Conservation (phyloP, 257 asterid genomes). For the Lantana camara region DNA sequence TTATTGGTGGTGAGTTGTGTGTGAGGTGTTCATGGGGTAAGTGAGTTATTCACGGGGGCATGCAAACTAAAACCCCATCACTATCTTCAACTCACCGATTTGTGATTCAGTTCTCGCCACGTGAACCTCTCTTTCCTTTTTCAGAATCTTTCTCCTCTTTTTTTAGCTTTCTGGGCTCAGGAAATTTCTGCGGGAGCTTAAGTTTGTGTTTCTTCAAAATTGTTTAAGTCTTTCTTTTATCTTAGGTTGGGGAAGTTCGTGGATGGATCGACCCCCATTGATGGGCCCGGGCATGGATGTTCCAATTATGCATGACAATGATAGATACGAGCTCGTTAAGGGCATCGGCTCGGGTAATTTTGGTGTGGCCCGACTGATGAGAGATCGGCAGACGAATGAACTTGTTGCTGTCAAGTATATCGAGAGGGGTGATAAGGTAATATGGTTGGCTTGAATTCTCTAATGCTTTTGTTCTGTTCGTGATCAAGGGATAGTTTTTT, state of each 20-base stretch:
- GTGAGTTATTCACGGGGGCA: constrained; percentile 62
- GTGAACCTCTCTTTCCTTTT: constrained; percentile 17
- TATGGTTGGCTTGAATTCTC: not conserved
- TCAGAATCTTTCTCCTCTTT: constrained; percentile 11
- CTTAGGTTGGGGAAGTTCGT: constrained; percentile 1
- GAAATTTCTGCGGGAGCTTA: not conserved
- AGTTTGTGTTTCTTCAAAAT: not conserved
- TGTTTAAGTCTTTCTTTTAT: constrained; percentile 6
- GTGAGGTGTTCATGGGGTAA: constrained; percentile 42
- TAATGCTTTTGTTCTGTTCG: not conserved
- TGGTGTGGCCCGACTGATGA: constrained; percentile 95
- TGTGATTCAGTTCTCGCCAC: constrained; percentile 49
- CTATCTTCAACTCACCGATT: constrained; percentile 33
- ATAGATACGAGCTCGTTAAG: constrained; percentile 83
- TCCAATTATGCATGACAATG: constrained; percentile 95
- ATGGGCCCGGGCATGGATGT: constrained; percentile 78
- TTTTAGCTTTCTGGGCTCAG: not conserved
- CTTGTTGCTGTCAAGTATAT: constrained; percentile 98
- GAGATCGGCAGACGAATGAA: constrained; percentile 79
- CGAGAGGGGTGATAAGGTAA: constrained; percentile 98
- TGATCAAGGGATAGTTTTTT: not conserved
- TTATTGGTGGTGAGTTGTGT: constrained; percentile 31
- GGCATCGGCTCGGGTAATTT: constrained; percentile 98
- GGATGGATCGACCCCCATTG: constrained; percentile 67
- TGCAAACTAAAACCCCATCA: constrained; percentile 31